Base-by-base conservation (phyloP, 257 asterid genomes). In the Thymus quinquecostatus region DNA sequence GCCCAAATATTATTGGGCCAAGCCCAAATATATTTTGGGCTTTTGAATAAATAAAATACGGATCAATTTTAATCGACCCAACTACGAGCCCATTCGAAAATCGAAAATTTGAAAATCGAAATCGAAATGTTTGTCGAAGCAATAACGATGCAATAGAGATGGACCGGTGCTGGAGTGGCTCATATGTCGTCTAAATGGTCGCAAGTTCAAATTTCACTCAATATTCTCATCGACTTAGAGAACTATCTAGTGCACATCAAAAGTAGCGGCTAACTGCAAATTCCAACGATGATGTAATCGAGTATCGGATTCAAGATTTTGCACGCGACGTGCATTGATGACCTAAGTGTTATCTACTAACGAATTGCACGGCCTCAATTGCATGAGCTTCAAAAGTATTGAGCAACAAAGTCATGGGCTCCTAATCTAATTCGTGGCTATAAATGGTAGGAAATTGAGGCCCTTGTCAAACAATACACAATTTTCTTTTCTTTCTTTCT, bases 351-450 rank as follows among this genome's bases (percentile, higher is more conserved):
- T 4, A 36, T 30, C 47, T 30, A 47, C 81, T 50, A 49, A 41
- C 33, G 43, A 68, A 49, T 11, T 50, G 30, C 66, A 30, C 62
- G 67, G 56, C 56, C 50, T 47, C 63, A 10, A 64, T 30, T 67
- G 67, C 54, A 72, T 66, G 78, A 60, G 30, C 56, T 77, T 64
- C 74, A 55, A 48, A 71, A 13, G 6, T 38, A 14, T 58, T 1
- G 45, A 66, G 33, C 58, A 60, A 57, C 60, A 70, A 70, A 45
- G 27, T 49, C 75, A 60, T 50, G 68, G 68, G 68, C 32, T 47
- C 60, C 14, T 9, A 64, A 30, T 3, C 8, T 6, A 28, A 4
- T 47, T 14, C 33, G 60, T 12, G 60, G 68, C 68, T 68, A 75
- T 68, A 75, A 68, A 68, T 27, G 38, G 64, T 4, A 40, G n/a